These are phyloP conservation scores for Agaricus sinodeliciosus DNA, from an alignment of 768 basidiomycete genomes.

Conservation along the genomic window DNA sequence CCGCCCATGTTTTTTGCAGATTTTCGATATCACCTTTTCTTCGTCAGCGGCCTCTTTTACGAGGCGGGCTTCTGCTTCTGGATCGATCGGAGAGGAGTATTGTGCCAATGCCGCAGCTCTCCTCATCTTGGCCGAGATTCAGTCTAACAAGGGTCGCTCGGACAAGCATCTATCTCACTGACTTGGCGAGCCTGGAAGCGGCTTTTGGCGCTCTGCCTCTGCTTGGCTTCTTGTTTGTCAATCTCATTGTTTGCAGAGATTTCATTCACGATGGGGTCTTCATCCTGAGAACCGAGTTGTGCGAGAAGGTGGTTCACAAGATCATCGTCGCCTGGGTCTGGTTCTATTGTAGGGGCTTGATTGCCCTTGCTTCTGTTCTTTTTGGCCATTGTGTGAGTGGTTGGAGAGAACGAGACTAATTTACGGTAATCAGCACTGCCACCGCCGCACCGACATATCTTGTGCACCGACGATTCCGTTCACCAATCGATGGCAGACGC, in stretches of 20 bases:
- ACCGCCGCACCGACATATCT: too few relatives aligned
- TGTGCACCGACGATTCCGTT: not conserved
- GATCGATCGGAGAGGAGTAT: conserved; percentile 43
- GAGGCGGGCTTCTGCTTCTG: conserved; percentile 51
- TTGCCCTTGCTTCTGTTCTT: conserved; percentile 42
- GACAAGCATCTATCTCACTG: conserved; percentile 9
- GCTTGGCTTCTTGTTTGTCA: conserved; percentile 19
- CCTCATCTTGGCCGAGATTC: conserved; percentile 42
- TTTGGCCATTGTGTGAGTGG: conserved; percentile 38
- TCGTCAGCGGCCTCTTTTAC: conserved; percentile 65
- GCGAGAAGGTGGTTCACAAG: conserved; percentile 72
- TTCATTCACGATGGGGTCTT: conserved; percentile 41
- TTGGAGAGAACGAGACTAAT: not conserved
- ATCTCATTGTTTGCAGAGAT: conserved; percentile 34
- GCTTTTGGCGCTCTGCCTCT: conserved; percentile 52
- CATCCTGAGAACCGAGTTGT: conserved; percentile 64
- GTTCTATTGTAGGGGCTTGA: conserved; percentile 27
- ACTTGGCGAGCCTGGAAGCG: conserved; percentile 74
- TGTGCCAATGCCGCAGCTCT: conserved; percentile 63
- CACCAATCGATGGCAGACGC: conserved; percentile 21
- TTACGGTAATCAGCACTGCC: not conserved
- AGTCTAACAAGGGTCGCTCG: conserved; percentile 1
- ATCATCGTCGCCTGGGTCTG: conserved; percentile 41
- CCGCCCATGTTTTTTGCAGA: conserved; percentile 61
- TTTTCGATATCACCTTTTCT: conserved; percentile 51